Evolutionary conservation across 768 basidiomycete species (phyloP), one percentile per base, ranked within the genome.

Genomic region (Phaeotremella fagi): DNA sequence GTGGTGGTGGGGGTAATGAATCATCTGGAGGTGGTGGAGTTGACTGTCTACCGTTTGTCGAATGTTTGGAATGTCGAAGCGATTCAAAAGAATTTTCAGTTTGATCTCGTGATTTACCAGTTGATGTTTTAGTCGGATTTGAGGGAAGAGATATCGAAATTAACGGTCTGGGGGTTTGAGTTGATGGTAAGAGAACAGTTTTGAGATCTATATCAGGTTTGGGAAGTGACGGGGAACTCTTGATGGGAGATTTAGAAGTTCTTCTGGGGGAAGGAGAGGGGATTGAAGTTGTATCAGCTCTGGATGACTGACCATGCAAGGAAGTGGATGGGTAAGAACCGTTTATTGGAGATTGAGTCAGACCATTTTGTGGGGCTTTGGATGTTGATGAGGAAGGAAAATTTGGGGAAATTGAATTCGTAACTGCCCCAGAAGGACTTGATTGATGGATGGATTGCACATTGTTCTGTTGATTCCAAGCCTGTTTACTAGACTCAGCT

Each of bases 401-500:
- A 35, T n/a, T 20, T 22, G n/a, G 6, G 27, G 48, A 38, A 7
- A 12, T 54, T 25, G n/a, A 2, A 36, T 14, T 7, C 15, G 31
- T 16, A 16, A 16, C 7, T 33, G 31, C 9, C 7, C 31, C 31
- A 7, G 16, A 33, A 33, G 31, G 31, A 33, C 16, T 7, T 33
- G 31, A 33, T 33, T 7, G 31, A 33, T 6, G 38, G 12, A 18
- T 22, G 18, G 38, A 20, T 6, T 41, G 22, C 16, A 20, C 11
- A 7, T 41, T 11, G 22, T 20, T 41, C 20, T 41, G 38, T 12
- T 41, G 11, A 9, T 22, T 7, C 38, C 38, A 31, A 20, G 48
- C 45, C 14, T 48, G 35, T 52, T 25, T 42, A 53, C 56, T 53
- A 12, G 56, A 53, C 23, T 58, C 56, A 4, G 46, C 51, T 27